A percentile compares a stretch with the other conserved stretches of the same genome.
Conservation (phyloP, 2,329 filamentous ascomycete species). For the Didymella pinodella region DNA sequence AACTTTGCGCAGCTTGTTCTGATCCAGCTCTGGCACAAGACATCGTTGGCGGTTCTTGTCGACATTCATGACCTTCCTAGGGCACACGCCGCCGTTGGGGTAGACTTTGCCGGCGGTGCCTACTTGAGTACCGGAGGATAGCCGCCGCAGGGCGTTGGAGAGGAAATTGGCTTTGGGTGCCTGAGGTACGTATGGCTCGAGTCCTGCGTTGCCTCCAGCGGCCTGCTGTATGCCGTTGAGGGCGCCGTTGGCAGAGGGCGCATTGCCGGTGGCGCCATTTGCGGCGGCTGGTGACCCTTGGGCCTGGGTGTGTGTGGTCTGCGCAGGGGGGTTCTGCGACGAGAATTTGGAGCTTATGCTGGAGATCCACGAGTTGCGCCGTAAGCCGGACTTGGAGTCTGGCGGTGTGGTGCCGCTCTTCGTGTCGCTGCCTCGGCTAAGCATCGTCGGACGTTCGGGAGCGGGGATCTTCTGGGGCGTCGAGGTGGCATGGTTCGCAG, state of each 20-base stretch:
- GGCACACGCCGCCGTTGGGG: slow-evolving; percentile 74
- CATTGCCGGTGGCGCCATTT: slow-evolving; percentile 60
- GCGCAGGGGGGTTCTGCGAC: slow-evolving; percentile 55
- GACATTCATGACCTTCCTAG: slow-evolving; percentile 83
- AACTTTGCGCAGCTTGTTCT: slow-evolving; percentile 82
- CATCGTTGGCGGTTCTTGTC: slow-evolving; percentile 82
- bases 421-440: slow-evolving; percentile 53
- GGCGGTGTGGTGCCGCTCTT: slow-evolving; percentile 43
- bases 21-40: slow-evolving; percentile 78
- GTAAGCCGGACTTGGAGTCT: slow-evolving; percentile 45
- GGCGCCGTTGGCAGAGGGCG: slow-evolving; percentile 54
- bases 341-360: slow-evolving; percentile 94
- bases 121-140: slow-evolving; percentile 68
- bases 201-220: slow-evolving; percentile 39
- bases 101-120: slow-evolving; percentile 60
- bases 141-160: slow-evolving; percentile 78
- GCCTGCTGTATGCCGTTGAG: slow-evolving; percentile 52
- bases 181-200: slow-evolving; percentile 73
- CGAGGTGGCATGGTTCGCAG: slow-evolving; percentile 27
- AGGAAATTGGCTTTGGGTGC: slow-evolving; percentile 82
- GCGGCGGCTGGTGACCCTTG: slow-evolving; percentile 48
- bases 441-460: slow-evolving; percentile 52
- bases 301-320: slow-evolving; percentile 45
- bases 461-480: slow-evolving; percentile 38
- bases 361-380: slow-evolving; percentile 88